Base-by-base conservation (phyloP, 331 rosid species). In the Malus hybrid region DNA sequence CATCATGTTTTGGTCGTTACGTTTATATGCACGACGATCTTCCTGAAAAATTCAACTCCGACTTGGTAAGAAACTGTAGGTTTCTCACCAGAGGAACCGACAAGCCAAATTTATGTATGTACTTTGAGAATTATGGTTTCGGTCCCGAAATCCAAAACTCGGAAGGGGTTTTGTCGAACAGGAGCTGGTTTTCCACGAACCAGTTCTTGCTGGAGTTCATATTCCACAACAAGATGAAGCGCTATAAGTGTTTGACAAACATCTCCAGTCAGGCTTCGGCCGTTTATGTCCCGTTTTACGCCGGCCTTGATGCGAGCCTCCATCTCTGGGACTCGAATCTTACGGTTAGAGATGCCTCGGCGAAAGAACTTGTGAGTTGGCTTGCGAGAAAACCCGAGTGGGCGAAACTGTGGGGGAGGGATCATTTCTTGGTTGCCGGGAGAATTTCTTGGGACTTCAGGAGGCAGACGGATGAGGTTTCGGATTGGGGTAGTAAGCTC, bases 381-480 rank as follows among this genome's bases (percentile, higher is more conserved):
- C 82, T 91, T 22, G 76, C 82, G 0, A 58, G 46, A 0, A 84
- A 34, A 14, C 80, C 86, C 0, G 90, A 89, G 32, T 91, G 98
- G 98, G 76, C 65, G 75, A 84, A 13, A 80, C 79, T 93, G 91
- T 87, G 76, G 83, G 97, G 96, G 2, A 87, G 95, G 32, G 96
- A 91, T 42, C 94, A 93, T 84, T 93, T 93, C 83, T 80, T 90
- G 44, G 77, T 91, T 68, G 86, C 89, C 0, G 96, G 96, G 5
- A 86, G 98, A 74, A 90, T 91, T 74, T 80, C 97, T 55, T 93
- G 96, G 98, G 96, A 91, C 84, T 91, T 89, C 66, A 88, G 98
- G 67, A 83, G 98, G 68, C 83, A 86, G 44, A 48, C 52, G 46
- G 95, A 90, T 46, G 36, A 81, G 16, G 56, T n/a, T 3, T 81